Base-by-base conservation (phyloP, 2,329 filamentous ascomycete species). In the Fusarium sp. region DNA sequence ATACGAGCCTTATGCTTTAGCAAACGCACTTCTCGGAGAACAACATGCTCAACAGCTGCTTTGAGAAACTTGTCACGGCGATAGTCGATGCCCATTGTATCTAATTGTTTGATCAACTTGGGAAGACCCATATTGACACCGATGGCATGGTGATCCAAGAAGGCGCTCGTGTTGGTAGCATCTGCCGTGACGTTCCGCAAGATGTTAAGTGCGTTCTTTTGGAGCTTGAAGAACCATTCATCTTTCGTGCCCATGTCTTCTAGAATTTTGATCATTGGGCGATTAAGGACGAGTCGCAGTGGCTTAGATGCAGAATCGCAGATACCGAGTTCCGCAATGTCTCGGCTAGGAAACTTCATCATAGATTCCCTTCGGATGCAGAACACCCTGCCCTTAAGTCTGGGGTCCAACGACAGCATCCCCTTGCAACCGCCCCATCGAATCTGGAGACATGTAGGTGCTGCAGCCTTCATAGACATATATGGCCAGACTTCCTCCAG, bases 1-100 rank as follows among this genome's bases (percentile, higher is more conserved):
- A 97, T 96, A 2, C 92, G 88, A 0, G 91, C 89, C 56, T 90
- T 91, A 79, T 96, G 89, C 76, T 97, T 97, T 39, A 97, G 80
- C 28, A 91, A 84, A 6, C 92, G 87, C 6, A 97, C 81, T 69
- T 92, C 90, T 3, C 86, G 82, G n/a, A 96, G 80, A 1, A 94
- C 84, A 10, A 89, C 83, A 11, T 92, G 85, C 71, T 96, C 91
- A 0, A 96, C 85, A 0, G 91, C 82, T 3, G 87, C 84, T n/a
- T 88, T 88, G 10, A 97, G 82, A 60, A 97, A 97, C 0, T 74
- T 73, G 64, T 96, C 93, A 4, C 84, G 80, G 28, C 86, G 86
- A 72, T 93, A 94, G 64, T 91, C 84, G 4, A 94, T 80, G 0
- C 84, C 84, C 21, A 92, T 80, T 3, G 80, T 79, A 31, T 86